Percentiles rank a stretch among this genome's conserved stretches.
Conservation (phyloP, 331 rosid genomes). For the Arachis monticola region DNA sequence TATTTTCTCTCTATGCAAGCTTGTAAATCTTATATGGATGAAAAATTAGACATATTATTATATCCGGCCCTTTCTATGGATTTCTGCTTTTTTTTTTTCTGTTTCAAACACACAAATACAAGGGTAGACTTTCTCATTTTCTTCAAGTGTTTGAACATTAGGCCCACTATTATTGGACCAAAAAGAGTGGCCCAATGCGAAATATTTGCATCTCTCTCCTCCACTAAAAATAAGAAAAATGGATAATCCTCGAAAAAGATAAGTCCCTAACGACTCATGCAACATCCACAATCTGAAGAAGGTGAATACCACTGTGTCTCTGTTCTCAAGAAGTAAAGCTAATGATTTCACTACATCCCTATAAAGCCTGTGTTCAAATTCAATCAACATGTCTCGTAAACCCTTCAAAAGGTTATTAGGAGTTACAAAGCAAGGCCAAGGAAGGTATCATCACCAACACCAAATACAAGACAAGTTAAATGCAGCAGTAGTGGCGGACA, state of each 20-base stretch:
- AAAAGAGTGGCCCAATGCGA: no score
- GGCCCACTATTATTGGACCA: no score
- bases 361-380: slow-evolving; percentile 37
- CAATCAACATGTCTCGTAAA: slow-evolving; percentile 31
- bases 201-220: not conserved
- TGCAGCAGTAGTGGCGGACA: slow-evolving; percentile 45
- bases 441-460: slow-evolving; percentile 31
- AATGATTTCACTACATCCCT: slow-evolving; percentile 41
- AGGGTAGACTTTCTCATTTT: no score
- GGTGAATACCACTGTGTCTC: not conserved
- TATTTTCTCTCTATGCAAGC: not conserved
- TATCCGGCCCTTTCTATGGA: not conserved
- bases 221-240: slow-evolving; percentile 16
- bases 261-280: slow-evolving; percentile 2
- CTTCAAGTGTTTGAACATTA: no score
- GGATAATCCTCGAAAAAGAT: slow-evolving; percentile 35
- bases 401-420: slow-evolving; percentile 27
- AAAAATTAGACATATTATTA: not conserved
- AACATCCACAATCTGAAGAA: not conserved
- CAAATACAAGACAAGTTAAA: slow-evolving; percentile 30
- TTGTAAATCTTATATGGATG: not conserved
- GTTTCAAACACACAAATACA: no score
- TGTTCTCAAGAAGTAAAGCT: not conserved
- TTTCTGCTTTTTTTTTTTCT: no score
- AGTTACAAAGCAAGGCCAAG: not conserved